These are phyloP conservation scores for Ganoderma leucocontextum DNA, from an alignment of 1,284 basidiomycete genomes.

Conservation along the genomic window DNA sequence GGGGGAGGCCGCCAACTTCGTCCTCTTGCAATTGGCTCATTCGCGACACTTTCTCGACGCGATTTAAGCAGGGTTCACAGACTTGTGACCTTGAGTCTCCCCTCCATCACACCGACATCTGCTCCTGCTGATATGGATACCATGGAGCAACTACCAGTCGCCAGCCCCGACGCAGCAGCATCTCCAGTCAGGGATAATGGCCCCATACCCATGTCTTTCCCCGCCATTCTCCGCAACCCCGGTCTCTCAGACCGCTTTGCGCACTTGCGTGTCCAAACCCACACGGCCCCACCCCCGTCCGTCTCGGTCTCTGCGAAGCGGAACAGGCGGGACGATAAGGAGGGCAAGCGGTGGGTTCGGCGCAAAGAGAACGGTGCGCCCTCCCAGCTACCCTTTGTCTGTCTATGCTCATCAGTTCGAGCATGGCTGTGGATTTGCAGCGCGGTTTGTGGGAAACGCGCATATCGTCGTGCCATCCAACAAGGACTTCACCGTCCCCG, in stretches of 20 bases:
- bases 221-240: slow-evolving; percentile 68
- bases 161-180: background rate
- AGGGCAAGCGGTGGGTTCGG: slow-evolving; percentile 79
- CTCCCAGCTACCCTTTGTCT: background rate
- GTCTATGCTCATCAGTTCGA: slow-evolving; percentile 5
- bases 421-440: slow-evolving; percentile 46
- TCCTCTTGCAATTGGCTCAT: too few species aligned
- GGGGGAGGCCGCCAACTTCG: too few species aligned
- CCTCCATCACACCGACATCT: background rate
- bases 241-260: slow-evolving; percentile 60
- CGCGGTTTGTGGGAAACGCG: slow-evolving; percentile 73
- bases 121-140: background rate
- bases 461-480: slow-evolving; percentile 69
- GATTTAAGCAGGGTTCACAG: background rate
- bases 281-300: slow-evolving; percentile 20
- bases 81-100: background rate
- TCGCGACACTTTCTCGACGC: background rate
- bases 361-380: slow-evolving; percentile 78
- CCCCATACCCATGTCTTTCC: slow-evolving; percentile 72
- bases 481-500: slow-evolving; percentile 58
- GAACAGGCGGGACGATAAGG: slow-evolving; percentile 60
- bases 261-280: slow-evolving; percentile 48
- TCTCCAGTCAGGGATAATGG: slow-evolving; percentile 25
- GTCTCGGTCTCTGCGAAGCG: slow-evolving; percentile 44
- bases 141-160: background rate